Conservation (phyloP, 768 basidiomycete species). For the Amanita pseudoporphyria region DNA sequence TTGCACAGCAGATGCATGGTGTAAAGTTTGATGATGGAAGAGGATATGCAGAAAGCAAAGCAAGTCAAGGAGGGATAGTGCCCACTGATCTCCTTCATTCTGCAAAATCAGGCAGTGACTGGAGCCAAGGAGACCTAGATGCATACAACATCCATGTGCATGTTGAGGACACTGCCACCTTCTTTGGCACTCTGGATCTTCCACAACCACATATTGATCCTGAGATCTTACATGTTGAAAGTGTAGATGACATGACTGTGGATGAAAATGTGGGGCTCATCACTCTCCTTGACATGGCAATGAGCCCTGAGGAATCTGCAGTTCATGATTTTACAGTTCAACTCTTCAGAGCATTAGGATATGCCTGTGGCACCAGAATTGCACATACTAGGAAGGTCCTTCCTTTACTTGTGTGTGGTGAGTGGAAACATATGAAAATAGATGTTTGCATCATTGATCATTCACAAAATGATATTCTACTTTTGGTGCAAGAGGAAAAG, state of each 20-base stretch:
- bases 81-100: no score
- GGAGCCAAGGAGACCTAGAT: neutral
- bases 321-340: conserved; percentile 7
- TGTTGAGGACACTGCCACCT: neutral
- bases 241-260: neutral
- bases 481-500: conserved; percentile 6
- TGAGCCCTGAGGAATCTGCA: conserved; percentile 6
- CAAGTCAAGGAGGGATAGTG: conserved; percentile 9
- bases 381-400: conserved; percentile 17
- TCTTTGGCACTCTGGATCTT: neutral
- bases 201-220: neutral
- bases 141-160: neutral
- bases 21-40: conserved; percentile 13
- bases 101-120: neutral
- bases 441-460: conserved; percentile 23
- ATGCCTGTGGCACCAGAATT: conserved; percentile 14
- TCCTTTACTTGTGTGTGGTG: conserved; percentile 19
- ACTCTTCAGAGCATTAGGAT: conserved; percentile 19
- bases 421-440: conserved; percentile 14
- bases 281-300: conserved; percentile 12
- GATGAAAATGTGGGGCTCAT: conserved; percentile 5
- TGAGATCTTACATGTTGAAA: neutral
- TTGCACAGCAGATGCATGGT: conserved; percentile 40
- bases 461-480: conserved; percentile 14
- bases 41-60: conserved; percentile 1